phyloP scores from a whole-genome alignment of 306 rosid species.

The Dalbergia cultrata region DNA sequence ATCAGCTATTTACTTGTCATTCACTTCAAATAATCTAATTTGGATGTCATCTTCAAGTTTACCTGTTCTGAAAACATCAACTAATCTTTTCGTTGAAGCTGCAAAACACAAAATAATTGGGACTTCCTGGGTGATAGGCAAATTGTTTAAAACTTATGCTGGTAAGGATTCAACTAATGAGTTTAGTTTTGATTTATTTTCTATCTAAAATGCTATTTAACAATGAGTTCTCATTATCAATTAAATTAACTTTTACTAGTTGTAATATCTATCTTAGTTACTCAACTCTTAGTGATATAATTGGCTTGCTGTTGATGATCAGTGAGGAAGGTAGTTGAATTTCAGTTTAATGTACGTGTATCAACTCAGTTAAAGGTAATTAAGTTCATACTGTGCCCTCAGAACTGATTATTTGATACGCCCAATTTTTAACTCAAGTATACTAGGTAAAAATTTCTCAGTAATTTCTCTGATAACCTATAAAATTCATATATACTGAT shows the following conservation, averaged over 20 bases:
- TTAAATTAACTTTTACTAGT: neutral
- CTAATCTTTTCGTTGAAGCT: constrained; percentile 53
- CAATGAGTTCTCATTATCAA: neutral
- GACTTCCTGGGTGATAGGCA: constrained; percentile 4
- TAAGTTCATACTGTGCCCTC: too few relatives aligned
- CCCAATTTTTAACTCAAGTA: too few relatives aligned
- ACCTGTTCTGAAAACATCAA: constrained; percentile 51
- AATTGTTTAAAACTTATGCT: neutral
- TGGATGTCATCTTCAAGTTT: constrained; percentile 50
- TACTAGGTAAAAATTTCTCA: too few relatives aligned
- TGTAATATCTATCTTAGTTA: neutral
- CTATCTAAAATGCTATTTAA: too few relatives aligned
- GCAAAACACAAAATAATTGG: neutral
- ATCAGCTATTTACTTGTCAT: constrained; percentile 63
- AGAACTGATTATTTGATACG: too few relatives aligned
- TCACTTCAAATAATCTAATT: constrained; percentile 65
- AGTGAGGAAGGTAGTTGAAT: too few relatives aligned
- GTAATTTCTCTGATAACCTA: too few relatives aligned
- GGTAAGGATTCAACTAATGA: constrained; percentile 17
- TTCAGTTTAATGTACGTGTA: too few relatives aligned
- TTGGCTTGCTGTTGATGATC: too few relatives aligned
- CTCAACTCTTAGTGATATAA: neutral
- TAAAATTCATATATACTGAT: too few relatives aligned
- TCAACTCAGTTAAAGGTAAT: too few relatives aligned
- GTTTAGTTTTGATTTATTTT: neutral